Percentiles rank a stretch among this genome's conserved stretches.
Evolutionary conservation across 805 yeast species (phyloP).

Genomic region (Myxozyma mucilagina): DNA sequence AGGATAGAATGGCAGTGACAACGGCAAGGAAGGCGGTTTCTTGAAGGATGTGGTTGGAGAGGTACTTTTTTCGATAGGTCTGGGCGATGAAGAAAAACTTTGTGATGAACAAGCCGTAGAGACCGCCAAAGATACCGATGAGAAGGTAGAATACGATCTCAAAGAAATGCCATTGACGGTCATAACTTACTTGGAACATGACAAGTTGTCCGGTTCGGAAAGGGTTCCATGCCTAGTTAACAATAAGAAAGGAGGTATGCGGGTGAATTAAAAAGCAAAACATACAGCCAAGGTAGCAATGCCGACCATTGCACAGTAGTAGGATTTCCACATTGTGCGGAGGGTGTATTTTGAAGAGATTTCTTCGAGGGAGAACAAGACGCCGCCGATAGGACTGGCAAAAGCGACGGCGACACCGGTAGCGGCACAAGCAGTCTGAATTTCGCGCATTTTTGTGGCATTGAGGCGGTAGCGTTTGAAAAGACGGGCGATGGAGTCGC

Average conservation of each 20-base stretch:
- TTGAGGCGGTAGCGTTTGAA: conserved; percentile 45
- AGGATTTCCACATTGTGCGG: conserved; percentile 84
- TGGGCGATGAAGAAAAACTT: conserved; percentile 49
- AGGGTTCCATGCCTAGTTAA: conserved; percentile 63
- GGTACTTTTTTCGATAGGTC: conserved; percentile 32
- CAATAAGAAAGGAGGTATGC: background rate
- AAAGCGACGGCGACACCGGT: conserved; percentile 99
- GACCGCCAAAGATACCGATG: conserved; percentile 87
- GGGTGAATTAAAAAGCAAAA: background rate
- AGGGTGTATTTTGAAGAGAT: conserved; percentile 73
- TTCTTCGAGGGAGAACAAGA: conserved; percentile 88
- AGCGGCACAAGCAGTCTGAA: conserved; percentile 86
- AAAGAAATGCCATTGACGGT: conserved; percentile 78
- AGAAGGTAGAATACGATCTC: conserved; percentile 80
- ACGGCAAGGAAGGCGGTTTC: conserved; percentile 71
- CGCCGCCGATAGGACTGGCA: conserved; percentile 97
- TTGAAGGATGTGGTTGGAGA: conserved; percentile 60
- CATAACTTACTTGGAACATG: conserved; percentile 86
- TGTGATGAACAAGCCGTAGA: conserved; percentile 56
- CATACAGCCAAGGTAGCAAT: conserved; percentile 66
- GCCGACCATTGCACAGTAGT: conserved; percentile 86
- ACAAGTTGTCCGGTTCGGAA: conserved; percentile 94
- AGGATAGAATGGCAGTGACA: conserved; percentile 73
- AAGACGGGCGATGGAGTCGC: conserved; percentile 66
- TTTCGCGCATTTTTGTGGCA: conserved; percentile 49